phyloP scores from a whole-genome alignment of 2,329 filamentous ascomycete genomes.

The Byssoonygena ceratinophila region DNA sequence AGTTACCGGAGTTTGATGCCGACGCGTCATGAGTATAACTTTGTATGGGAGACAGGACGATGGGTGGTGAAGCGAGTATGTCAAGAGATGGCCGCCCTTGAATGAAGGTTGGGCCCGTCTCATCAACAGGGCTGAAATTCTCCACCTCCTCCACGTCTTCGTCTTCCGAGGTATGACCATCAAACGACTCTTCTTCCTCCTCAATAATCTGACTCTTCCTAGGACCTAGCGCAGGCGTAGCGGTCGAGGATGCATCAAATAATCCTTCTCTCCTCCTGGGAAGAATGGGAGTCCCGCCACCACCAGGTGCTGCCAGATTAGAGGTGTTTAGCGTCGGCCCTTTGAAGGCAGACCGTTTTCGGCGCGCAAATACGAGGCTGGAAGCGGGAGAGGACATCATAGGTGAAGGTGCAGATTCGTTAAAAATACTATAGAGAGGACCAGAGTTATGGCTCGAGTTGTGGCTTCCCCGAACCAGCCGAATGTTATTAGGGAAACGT shows the following conservation, averaged over 20 bases:
- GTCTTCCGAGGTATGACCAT: conserved; percentile 18
- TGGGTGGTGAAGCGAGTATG: conserved; percentile 5
- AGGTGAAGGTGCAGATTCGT: conserved; percentile 30
- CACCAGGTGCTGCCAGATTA: conserved; percentile 26
- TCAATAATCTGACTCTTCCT: conserved; percentile 37
- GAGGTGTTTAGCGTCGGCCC: conserved; percentile 36
- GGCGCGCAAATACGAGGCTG: conserved; percentile 38
- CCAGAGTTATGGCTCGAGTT: conserved; percentile 22
- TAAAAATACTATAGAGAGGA: conserved; percentile 27
- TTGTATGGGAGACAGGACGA: neutral
- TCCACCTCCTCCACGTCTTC: conserved; percentile 36
- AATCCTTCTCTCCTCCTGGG: conserved; percentile 23
- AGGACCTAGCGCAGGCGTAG: conserved; percentile 22
- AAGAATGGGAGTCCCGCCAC: conserved; percentile 27
- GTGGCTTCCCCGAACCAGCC: conserved; percentile 55
- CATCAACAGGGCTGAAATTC: conserved; percentile 29
- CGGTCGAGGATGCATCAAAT: conserved; percentile 19
- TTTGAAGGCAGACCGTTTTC: conserved; percentile 38
- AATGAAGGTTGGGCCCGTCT: conserved; percentile 13
- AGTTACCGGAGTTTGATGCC: neutral
- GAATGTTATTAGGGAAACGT: conserved; percentile 74
- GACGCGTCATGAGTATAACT: neutral
- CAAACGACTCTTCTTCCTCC: conserved; percentile 33
- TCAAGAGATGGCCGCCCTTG: conserved; percentile 21
- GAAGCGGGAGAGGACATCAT: conserved; percentile 33